Evolutionary conservation across 768 basidiomycete species (phyloP), one percentile per base, ranked within the genome.

Genomic region (Trametes sanguinea): DNA sequence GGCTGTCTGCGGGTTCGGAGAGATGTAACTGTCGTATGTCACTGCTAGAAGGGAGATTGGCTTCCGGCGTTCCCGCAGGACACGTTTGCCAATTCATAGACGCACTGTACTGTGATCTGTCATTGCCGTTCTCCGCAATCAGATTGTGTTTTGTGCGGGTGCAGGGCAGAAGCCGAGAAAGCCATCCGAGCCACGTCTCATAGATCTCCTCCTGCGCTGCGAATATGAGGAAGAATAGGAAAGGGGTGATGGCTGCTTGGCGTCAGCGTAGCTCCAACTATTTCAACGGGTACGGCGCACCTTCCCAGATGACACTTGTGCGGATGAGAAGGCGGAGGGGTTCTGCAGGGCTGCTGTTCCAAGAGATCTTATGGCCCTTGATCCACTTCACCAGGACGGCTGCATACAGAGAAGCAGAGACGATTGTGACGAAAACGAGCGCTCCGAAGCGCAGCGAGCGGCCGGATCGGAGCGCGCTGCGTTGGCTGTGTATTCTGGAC

Each of bases 141-240:
- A 33, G 17, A 44, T 51, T 43, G 29, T 4, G 16, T 16, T 50
- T 32, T 30, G 40, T 6, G 32, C 32, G 9, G 8, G 54, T 54
- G n/a, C 45, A n/a, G 9, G 6, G 32, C 2, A 62, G 37, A 11
- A 58, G 5, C 11, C 40, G 57, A 11, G 57, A 63, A 2, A 63
- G 33, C 62, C 62, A 68, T 3, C 45, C 51, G 2, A 56, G 32
- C 69, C 69, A 70, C 0, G 64, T 60, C 48, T 57, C 52, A 43
- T 66, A 68, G 4, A 70, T 64, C 35, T 70, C 65, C 29, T 70
- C 65, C 17, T 68, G 69, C 0, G 69, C 69, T 3, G 62, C 65
- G 57, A 70, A 70, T 16, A 70, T 67, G 32, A 67, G 2, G 61
- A 70, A 68, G 47, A 66, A 63, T 6, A 68, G 52, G 2, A 65